These are phyloP conservation scores for Ganoderma leucocontextum DNA, from an alignment of 1,284 basidiomycete species.

Conservation along the genomic window DNA sequence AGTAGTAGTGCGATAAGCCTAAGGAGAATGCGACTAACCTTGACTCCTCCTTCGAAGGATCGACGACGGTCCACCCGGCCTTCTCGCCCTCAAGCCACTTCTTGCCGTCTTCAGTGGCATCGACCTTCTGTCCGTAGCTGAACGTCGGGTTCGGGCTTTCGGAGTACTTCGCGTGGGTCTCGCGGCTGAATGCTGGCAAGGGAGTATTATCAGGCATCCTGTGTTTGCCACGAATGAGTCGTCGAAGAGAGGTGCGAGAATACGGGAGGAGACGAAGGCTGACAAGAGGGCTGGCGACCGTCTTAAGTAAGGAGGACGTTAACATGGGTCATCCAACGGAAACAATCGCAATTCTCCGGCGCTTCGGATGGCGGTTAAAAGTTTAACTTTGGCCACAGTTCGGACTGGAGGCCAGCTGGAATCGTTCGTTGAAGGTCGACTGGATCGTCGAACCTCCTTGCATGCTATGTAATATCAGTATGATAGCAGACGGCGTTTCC, in stretches of 20 bases:
- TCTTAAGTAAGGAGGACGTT: background rate
- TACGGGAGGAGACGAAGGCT: background rate
- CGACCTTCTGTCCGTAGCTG: slow-evolving; percentile 60
- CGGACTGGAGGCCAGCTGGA: background rate
- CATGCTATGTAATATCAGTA: too few species aligned
- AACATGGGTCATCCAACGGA: background rate
- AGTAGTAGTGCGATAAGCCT: too few species aligned
- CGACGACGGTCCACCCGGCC: slow-evolving; percentile 63
- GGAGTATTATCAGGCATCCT: background rate
- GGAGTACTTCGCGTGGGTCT: slow-evolving; percentile 45
- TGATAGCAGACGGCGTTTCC: too few species aligned
- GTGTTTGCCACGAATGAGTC: slow-evolving; percentile 1
- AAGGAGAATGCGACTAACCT: slow-evolving; percentile 43
- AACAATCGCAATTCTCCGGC: background rate
- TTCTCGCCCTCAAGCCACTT: slow-evolving; percentile 61
- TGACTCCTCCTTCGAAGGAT: slow-evolving; percentile 56
- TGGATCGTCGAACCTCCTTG: too few species aligned
- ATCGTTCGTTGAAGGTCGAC: too few species aligned
- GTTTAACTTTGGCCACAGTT: background rate
- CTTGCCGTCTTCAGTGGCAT: slow-evolving; percentile 55
- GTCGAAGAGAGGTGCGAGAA: background rate
- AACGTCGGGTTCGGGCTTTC: slow-evolving; percentile 66
- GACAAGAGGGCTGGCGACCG: background rate
- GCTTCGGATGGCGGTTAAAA: background rate
- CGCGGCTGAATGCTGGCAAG: slow-evolving; percentile 22